Base-by-base conservation (phyloP, 305 asterid species). In the Fraxinus platypoda region DNA sequence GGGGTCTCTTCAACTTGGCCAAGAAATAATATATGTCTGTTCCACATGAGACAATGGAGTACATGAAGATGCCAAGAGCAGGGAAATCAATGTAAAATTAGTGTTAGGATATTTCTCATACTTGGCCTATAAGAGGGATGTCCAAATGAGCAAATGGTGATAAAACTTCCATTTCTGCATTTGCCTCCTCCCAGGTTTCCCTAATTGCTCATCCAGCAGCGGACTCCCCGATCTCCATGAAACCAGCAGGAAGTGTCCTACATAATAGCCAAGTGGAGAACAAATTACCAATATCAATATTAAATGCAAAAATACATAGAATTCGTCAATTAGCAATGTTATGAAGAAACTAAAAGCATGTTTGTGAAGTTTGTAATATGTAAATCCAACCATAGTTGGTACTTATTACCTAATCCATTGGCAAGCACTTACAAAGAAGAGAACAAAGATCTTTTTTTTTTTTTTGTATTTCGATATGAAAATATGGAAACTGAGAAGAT, bases 211-310 rank as follows among this genome's bases (percentile, higher is more conserved):
- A 98, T 84, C 93, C 98, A n/a, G 91, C 85, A 52, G 99, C 94
- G 34, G 99, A 93, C 82, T 94, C 99, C 8, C 98, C 99, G 23
- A 94, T 91, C 91, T 96, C 99, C 98, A 96, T 88, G 90, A 86
- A 96, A 81, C 99, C 99, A 83, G 98, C 99, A 21, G 99, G 99
- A 84, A 96, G 98, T 3, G 99, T 96, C 99, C 99, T 96, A 71
- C 35, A 66, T n/a, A 59, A 75, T 34, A 81, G 81, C 38, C 28
- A 81, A 30, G 13, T 19, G 25, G 66, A 72, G 75, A 71, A 7
- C 23, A 25, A 26, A 23, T 77, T 64, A 46, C 2, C 12, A 37
- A 37, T 34, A 54, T 59, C 9, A 9, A 38, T 4, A 68, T n/a
- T 46, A 12, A 71, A 3, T 12, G 76, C 19, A 28, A 54, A 54